Base-by-base conservation (phyloP, 2,329 filamentous ascomycete genomes). In the Aspergillus clavatus region DNA sequence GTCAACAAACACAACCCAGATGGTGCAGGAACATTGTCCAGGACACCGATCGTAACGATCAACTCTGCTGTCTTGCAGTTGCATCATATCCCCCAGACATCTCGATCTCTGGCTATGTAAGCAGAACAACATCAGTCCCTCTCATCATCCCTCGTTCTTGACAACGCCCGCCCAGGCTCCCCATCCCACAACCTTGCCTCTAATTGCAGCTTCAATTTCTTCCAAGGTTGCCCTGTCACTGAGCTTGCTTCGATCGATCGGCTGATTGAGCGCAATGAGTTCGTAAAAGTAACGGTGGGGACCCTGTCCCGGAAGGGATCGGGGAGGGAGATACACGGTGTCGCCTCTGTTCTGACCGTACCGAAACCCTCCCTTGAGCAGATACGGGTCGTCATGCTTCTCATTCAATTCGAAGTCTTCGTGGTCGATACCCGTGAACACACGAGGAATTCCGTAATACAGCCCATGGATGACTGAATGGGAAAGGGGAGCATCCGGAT, bases 251-350 rank as follows among this genome's bases (percentile, higher is more conserved):
- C 58, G 52, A 43, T 73, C 66, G 22, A 80, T 53, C 6, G 66
- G 60, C 43, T 73, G 66, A 7, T 61, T 72, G 41, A 80, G 57
- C 3, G 73, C 75, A 40, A 79, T 56, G 12, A 79, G 57, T 49
- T 75, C 65, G 46, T 68, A 79, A 58, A 77, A 75, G 43, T 78
- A 80, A 45, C 76, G 64, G 58, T 80, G 75, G 18, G 68, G 66
- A 0, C 77, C 76, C 51, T 79, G 72, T 21, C 76, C 76, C 42
- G 75, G 54, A 26, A 76, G 58, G 14, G 76, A 74, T 10, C 67
- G 58, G 1, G 77, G 75, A 0, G 71, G 63, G 3, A 71, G 63
- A 48, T 78, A 79, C 0, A 76, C 55, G 16, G 38, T 52, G 0
- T 67, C 66, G 2, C 65, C 59, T 4, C 65, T 56, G 19, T 70